Evolutionary conservation across 768 basidiomycete genomes (phyloP).

Genomic region (Fomitopsis serialis): DNA sequence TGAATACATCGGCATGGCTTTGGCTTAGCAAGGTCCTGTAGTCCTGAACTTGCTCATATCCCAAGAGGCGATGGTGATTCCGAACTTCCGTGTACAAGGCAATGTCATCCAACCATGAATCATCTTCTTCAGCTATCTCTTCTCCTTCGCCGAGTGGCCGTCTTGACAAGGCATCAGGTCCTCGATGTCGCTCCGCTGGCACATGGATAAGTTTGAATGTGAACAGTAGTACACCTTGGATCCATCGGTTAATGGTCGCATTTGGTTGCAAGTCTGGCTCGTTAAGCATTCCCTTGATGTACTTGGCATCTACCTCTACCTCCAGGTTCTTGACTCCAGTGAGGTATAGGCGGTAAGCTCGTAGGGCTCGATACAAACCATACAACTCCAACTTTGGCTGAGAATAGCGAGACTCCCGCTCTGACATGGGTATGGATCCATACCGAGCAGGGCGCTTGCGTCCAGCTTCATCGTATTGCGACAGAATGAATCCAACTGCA

Average conservation of each 20-base stretch:
- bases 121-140: too few relatives aligned
- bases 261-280: constrained; percentile 34
- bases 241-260: constrained; percentile 38
- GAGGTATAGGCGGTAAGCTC: not conserved
- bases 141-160: too few relatives aligned
- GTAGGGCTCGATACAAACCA: constrained; percentile 11
- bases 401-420: constrained; percentile 10
- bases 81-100: too few relatives aligned
- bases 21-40: too few relatives aligned
- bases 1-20: too few relatives aligned
- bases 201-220: constrained; percentile 33
- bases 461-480: not conserved
- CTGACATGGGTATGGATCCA: too few relatives aligned
- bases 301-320: constrained; percentile 34
- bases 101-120: too few relatives aligned
- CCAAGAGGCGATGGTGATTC: too few relatives aligned
- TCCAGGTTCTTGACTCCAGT: constrained; percentile 21
- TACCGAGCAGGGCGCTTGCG: too few relatives aligned
- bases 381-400: constrained; percentile 26
- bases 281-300: constrained; percentile 34
- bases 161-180: too few relatives aligned
- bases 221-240: constrained; percentile 33
- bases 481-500: not conserved
- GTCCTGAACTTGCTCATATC: too few relatives aligned
- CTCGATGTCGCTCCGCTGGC: constrained; percentile 13